Conservation (phyloP, 108 stramenopile genomes). For the Fistulifera pelliculosa region DNA sequence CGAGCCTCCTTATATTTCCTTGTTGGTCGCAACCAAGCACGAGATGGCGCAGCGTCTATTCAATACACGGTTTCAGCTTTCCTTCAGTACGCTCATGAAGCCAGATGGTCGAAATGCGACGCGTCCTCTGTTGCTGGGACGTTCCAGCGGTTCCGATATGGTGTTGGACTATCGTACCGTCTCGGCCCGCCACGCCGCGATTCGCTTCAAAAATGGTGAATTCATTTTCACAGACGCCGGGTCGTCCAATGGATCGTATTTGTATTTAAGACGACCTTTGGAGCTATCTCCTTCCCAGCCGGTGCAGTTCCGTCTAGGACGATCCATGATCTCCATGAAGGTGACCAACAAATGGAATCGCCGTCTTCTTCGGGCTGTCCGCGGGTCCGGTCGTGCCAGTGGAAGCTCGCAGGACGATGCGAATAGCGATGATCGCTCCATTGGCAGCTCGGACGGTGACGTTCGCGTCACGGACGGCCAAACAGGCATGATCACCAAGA, state of each 20-base stretch:
- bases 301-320: constrained; percentile 76
- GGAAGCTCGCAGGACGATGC: constrained; percentile 12
- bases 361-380: constrained; percentile 64
- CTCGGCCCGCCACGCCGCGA: constrained; percentile 80
- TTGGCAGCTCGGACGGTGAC: constrained; percentile 80
- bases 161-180: constrained; percentile 93
- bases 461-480: constrained; percentile 60
- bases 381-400: constrained; percentile 36
- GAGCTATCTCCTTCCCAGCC: constrained; percentile 71
- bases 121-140: constrained; percentile 86
- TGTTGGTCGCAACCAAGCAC: constrained; percentile 93
- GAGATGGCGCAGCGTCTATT: constrained; percentile 93
- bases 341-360: constrained; percentile 86
- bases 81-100: constrained; percentile 87
- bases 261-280: constrained; percentile 78
- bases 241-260: constrained; percentile 82
- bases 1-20: constrained; percentile 91
- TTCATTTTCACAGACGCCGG: constrained; percentile 85
- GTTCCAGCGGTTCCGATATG: constrained; percentile 92
- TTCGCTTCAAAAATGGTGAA: constrained; percentile 87
- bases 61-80: constrained; percentile 93
- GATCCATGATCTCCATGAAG: constrained; percentile 85
- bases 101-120: constrained; percentile 83
- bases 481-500: constrained; percentile 56
- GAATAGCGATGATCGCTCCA: constrained; percentile 55